Evolutionary conservation across 2,329 filamentous ascomycete genomes (phyloP).

Genomic region (Phaeosphaeriaceae sp.): DNA sequence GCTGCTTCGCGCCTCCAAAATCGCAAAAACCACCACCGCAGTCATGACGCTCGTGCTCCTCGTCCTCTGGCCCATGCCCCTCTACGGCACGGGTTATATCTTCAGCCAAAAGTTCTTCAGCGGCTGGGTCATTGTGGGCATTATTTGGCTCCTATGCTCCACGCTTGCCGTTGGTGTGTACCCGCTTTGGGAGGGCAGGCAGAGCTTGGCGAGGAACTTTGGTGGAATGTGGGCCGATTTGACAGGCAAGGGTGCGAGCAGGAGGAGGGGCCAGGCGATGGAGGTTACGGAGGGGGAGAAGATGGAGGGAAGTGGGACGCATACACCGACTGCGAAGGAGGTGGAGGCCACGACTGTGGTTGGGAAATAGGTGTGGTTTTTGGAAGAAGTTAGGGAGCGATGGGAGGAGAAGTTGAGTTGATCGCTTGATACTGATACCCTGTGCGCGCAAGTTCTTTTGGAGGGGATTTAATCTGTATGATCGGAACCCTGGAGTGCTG

Average conservation of each 20-base stretch:
- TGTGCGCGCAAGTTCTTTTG: not conserved
- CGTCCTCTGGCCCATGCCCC: conserved; percentile 88
- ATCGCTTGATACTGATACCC: not conserved
- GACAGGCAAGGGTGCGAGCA: conserved; percentile 29
- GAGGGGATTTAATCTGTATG: too few species aligned
- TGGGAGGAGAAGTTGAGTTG: not conserved
- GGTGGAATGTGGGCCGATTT: conserved; percentile 37
- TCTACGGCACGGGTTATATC: conserved; percentile 83
- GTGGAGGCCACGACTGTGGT: conserved; percentile 7
- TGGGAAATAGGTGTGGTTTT: not conserved
- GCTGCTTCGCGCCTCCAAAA: conserved; percentile 54
- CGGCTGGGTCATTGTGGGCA: conserved; percentile 71
- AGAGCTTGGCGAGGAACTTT: conserved; percentile 32
- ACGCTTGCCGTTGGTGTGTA: conserved; percentile 78
- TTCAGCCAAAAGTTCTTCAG: conserved; percentile 83
- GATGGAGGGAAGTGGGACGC: conserved; percentile 15
- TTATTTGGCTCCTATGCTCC: conserved; percentile 80
- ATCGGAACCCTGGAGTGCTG: too few species aligned
- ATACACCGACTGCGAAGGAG: conserved; percentile 27
- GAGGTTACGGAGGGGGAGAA: conserved; percentile 28
- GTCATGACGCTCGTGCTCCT: conserved; percentile 73
- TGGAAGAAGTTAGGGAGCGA: not conserved
- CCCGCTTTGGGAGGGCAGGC: conserved; percentile 73
- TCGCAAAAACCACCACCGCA: conserved; percentile 65
- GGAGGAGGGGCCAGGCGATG: conserved; percentile 11